These are phyloP conservation scores for Boletus smithii DNA, from an alignment of 1,284 basidiomycete species.

Conservation along the genomic window DNA sequence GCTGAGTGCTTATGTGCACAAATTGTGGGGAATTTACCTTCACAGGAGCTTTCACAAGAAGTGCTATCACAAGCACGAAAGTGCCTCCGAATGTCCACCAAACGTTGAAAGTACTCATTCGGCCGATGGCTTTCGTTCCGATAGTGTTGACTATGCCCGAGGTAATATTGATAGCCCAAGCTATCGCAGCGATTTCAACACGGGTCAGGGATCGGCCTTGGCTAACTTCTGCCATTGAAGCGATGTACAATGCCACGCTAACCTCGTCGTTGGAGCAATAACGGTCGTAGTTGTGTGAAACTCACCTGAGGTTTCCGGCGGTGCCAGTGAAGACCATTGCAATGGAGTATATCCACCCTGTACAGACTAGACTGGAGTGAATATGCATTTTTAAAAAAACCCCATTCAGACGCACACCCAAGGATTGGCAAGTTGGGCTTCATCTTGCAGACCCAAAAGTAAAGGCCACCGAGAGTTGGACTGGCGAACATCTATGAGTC, in stretches of 20 bases:
- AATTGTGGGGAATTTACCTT: constrained; percentile 37
- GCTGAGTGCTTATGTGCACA: neutral
- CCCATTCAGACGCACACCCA: constrained; percentile 43
- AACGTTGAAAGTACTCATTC: constrained; percentile 54
- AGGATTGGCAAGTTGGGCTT: constrained; percentile 53
- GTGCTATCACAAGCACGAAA: constrained; percentile 51
- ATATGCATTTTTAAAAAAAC: neutral
- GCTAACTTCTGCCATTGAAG: constrained; percentile 52
- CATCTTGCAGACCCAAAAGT: constrained; percentile 66
- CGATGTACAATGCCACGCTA: constrained; percentile 53
- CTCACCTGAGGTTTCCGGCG: constrained; percentile 54
- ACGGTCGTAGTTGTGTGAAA: neutral
- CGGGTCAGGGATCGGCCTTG: constrained; percentile 44
- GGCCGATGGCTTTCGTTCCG: constrained; percentile 56
- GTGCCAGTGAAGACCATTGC: constrained; percentile 62
- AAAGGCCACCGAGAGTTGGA: constrained; percentile 56
- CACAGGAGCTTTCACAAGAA: constrained; percentile 53
- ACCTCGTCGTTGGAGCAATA: neutral
- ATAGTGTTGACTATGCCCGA: constrained; percentile 54
- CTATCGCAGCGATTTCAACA: constrained; percentile 51
- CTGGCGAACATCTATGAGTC: constrained; percentile 25
- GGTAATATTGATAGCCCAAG: constrained; percentile 56
- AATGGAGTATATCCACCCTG: constrained; percentile 60
- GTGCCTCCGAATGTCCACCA: constrained; percentile 67
- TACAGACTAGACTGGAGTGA: constrained; percentile 39